phyloP scores from a whole-genome alignment of 805 yeast species.

The Yueomyces sp. region DNA sequence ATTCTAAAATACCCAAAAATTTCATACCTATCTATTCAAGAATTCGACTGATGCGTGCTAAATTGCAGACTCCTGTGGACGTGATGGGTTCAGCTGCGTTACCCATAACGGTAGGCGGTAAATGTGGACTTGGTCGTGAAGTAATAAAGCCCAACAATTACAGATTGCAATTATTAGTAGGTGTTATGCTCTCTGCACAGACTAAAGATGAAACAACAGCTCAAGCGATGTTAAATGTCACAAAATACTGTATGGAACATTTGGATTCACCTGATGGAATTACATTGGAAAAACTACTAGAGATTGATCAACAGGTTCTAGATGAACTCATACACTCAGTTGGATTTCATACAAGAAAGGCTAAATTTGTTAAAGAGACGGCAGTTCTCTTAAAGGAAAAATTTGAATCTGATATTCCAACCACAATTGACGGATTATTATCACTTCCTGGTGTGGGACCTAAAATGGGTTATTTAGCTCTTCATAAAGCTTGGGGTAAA shows the following conservation, averaged over 20 bases:
- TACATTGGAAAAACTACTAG: conserved; percentile 39
- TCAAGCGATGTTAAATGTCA: conserved; percentile 52
- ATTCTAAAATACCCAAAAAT: conserved; percentile 26
- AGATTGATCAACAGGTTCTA: conserved; percentile 39
- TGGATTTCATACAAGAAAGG: conserved; percentile 78
- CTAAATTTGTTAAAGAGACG: conserved; percentile 52
- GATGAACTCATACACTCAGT: conserved; percentile 63
- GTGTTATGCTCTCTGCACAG: conserved; percentile 81
- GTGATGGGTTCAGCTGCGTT: conserved; percentile 68
- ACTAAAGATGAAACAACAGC: conserved; percentile 83
- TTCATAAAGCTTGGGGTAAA: conserved; percentile 71
- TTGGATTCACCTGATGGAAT: conserved; percentile 33
- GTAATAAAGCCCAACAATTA: conserved; percentile 25
- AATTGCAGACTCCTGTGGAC: conserved; percentile 74
- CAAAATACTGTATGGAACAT: conserved; percentile 33
- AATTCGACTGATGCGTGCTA: conserved; percentile 52
- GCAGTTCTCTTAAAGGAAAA: conserved; percentile 37
- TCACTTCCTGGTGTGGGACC: conserved; percentile 89
- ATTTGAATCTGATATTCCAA: conserved; percentile 61
- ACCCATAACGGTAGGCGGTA: conserved; percentile 27
- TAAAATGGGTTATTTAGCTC: conserved; percentile 75
- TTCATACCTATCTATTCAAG: conserved; percentile 46
- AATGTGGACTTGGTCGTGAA: conserved; percentile 15
- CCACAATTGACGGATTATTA: conserved; percentile 46
- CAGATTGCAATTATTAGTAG: conserved; percentile 63